Percentiles rank a stretch among this genome's conserved stretches.
These are phyloP conservation scores for Venturia oleaginea DNA, from an alignment of 2,329 filamentous ascomycete species.

Conservation along the genomic window DNA sequence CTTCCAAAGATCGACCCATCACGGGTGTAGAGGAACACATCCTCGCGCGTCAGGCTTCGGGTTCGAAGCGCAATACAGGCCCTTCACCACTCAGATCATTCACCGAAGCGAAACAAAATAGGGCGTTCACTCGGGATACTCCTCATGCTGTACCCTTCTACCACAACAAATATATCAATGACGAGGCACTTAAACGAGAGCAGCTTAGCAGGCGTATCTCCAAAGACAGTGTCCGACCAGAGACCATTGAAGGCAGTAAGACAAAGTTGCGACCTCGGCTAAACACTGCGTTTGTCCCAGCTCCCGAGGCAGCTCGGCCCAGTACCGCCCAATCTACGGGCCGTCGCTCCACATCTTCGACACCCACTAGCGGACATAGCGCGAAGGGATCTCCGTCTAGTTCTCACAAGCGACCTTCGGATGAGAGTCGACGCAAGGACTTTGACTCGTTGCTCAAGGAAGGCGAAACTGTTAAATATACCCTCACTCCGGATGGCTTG, in stretches of 20 bases:
- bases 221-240: background rate
- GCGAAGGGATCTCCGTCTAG: constrained; percentile 27
- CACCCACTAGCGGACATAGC: constrained; percentile 25
- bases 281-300: background rate
- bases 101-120: constrained; percentile 4
- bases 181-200: background rate
- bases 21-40: constrained; percentile 8
- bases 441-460: constrained; percentile 40
- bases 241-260: background rate
- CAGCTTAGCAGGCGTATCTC: background rate
- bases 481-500: constrained; percentile 39
- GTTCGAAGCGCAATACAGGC: constrained; percentile 3
- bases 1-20: background rate
- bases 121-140: background rate
- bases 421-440: constrained; percentile 32
- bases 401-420: constrained; percentile 26
- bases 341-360: constrained; percentile 9
- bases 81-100: constrained; percentile 6
- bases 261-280: background rate
- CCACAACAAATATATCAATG: background rate
- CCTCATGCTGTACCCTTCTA: constrained; percentile 13
- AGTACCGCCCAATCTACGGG: background rate
- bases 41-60: background rate
- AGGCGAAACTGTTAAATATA: constrained; percentile 42
- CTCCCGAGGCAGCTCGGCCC: background rate